Conservation (phyloP, 176 grass and related monocot genomes). For the Oryza glaberrima region DNA sequence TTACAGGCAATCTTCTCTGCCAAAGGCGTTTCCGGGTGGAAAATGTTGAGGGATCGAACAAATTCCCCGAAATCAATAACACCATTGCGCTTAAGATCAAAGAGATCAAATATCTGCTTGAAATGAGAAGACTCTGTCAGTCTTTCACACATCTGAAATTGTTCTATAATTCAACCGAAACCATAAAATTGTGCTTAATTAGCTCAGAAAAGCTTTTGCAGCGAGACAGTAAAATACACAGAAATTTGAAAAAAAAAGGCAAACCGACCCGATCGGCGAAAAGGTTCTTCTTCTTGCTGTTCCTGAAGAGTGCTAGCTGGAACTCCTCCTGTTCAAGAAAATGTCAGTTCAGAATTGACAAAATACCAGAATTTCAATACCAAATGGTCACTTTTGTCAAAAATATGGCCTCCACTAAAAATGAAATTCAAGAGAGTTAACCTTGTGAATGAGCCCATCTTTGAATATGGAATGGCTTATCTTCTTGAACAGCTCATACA, state of each 20-base stretch:
- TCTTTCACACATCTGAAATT: not conserved
- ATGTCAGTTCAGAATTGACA: not conserved
- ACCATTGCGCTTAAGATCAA: conserved; percentile 76
- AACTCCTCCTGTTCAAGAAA: conserved; percentile 70
- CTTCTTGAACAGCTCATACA: conserved; percentile 83
- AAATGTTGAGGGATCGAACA: conserved; percentile 75
- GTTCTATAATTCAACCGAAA: not conserved
- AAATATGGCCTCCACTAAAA: not conserved
- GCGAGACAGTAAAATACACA: not conserved
- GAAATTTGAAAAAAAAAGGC: not conserved
- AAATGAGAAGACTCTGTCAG: not conserved
- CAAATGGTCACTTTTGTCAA: not conserved
- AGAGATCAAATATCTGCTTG: conserved; percentile 91
- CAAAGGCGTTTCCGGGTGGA: conserved; percentile 73
- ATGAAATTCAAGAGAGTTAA: not conserved
- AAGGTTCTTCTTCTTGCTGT: conserved; percentile 64
- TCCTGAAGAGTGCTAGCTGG: conserved; percentile 82
- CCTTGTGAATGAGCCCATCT: conserved; percentile 83
- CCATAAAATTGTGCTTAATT: not conserved
- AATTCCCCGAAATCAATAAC: conserved; percentile 89
- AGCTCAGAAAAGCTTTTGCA: not conserved
- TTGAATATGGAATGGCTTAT: conserved; percentile 77
- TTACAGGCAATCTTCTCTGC: conserved; percentile 77
- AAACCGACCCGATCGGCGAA: conserved; percentile 76
- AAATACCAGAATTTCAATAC: not conserved